Evolutionary conservation across 345 rosid species (phyloP).

Genomic region (Sonneratia caseolaris): DNA sequence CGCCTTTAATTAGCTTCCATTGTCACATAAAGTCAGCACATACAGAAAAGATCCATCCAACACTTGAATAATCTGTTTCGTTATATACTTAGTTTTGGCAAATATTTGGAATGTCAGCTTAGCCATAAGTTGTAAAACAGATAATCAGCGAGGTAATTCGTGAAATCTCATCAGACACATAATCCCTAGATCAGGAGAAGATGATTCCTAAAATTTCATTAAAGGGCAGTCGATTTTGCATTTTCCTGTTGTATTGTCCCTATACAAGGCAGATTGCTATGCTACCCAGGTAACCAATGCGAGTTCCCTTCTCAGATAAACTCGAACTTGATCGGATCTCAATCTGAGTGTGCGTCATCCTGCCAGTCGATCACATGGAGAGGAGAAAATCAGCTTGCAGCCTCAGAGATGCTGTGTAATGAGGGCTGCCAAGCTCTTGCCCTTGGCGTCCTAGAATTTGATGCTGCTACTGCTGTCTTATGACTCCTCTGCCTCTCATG

Average conservation of each 20-base stretch:
- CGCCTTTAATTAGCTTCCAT: not conserved
- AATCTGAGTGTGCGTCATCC: not conserved
- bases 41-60: not conserved
- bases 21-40: no score
- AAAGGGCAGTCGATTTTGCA: not conserved
- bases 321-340: not conserved
- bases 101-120: not conserved
- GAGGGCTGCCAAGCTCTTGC: constrained; percentile 89
- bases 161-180: no score
- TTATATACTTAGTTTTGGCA: not conserved
- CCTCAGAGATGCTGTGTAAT: constrained; percentile 75
- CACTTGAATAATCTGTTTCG: not conserved
- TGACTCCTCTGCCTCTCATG: constrained; percentile 38
- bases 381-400: constrained; percentile 28
- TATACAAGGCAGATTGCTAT: not conserved
- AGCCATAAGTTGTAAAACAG: not conserved
- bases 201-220: not conserved
- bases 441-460: constrained; percentile 28
- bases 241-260: not conserved
- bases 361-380: not conserved
- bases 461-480: constrained; percentile 14
- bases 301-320: not conserved
- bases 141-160: not conserved
- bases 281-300: not conserved
- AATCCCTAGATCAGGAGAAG: no score